These are phyloP conservation scores for Meyerozyma elateridarum DNA, from an alignment of 1,139 yeast genomes.

Conservation along the genomic window DNA sequence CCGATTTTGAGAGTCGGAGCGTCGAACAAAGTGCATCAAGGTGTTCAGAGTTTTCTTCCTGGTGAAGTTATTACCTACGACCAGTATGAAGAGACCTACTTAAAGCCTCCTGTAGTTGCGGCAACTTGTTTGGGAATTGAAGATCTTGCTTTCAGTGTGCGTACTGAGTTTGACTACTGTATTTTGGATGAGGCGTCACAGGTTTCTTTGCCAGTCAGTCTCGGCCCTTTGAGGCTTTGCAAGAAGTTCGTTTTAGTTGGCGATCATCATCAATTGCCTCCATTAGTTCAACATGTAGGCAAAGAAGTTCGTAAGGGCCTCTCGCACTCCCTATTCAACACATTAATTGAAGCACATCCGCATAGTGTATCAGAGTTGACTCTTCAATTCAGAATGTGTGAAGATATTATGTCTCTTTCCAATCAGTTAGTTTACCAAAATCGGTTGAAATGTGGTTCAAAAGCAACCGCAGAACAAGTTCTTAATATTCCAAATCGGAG, in stretches of 20 bases:
- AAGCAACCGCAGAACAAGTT: constrained; percentile 52
- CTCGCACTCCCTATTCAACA: constrained; percentile 72
- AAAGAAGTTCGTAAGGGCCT: constrained; percentile 57
- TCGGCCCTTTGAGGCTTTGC: constrained; percentile 80
- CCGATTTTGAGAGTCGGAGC: constrained; percentile 59
- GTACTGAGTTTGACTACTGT: constrained; percentile 78
- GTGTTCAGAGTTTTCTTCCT: constrained; percentile 52
- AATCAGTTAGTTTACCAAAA: constrained; percentile 77
- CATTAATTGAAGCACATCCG: constrained; percentile 69
- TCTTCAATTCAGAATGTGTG: constrained; percentile 89
- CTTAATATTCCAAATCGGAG: constrained; percentile 43
- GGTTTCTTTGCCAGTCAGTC: constrained; percentile 81
- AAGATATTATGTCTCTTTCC: constrained; percentile 79
- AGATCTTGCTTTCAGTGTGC: constrained; percentile 53
- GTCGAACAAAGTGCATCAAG: constrained; percentile 55
- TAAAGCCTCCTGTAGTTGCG: constrained; percentile 73
- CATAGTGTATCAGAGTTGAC: constrained; percentile 67
- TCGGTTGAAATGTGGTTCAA: constrained; percentile 69
- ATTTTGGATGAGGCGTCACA: constrained; percentile 97
- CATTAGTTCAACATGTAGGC: constrained; percentile 62
- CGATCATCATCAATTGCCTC: constrained; percentile 90
- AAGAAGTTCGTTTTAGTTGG: constrained; percentile 87
- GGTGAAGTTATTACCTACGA: constrained; percentile 36
- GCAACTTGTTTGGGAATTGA: constrained; percentile 79
- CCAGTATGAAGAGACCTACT: constrained; percentile 42